Percentiles rank a stretch among this genome's conserved stretches.
Conservation (phyloP, 2,329 filamentous ascomycete genomes). For the Apiospora rasikravindrae region DNA sequence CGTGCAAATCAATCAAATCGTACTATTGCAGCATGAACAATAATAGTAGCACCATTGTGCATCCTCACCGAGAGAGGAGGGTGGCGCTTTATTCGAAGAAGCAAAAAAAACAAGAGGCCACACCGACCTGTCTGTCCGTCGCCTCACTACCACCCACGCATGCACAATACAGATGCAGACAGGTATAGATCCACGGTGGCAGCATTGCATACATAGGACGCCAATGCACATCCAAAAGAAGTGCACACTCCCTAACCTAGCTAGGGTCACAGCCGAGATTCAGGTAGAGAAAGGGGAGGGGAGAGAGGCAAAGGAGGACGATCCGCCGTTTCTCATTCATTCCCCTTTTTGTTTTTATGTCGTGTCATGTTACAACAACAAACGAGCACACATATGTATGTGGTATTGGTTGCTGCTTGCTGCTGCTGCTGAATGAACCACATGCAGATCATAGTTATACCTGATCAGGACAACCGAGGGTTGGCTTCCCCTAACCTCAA, state of each 20-base stretch:
- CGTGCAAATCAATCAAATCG: too few species aligned
- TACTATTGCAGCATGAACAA: too few species aligned
- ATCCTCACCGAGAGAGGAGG: not conserved
- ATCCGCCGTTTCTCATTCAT: not conserved
- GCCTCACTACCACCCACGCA: not conserved
- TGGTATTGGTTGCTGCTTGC: not conserved
- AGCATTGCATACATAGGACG: too few species aligned
- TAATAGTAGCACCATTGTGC: too few species aligned
- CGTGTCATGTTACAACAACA: too few species aligned
- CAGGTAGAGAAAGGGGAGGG: not conserved
- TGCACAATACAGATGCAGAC: not conserved
- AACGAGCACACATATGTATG: too few species aligned
- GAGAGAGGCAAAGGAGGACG: not conserved
- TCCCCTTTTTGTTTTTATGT: not conserved
- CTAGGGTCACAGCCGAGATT: not conserved
- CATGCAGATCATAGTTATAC: not conserved
- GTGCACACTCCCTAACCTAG: too few species aligned
- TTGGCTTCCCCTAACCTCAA: too few species aligned
- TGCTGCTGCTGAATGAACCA: not conserved
- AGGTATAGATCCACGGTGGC: too few species aligned
- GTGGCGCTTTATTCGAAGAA: too few species aligned
- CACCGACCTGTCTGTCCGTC: not conserved
- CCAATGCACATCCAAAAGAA: not conserved
- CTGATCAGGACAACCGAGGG: not conserved
- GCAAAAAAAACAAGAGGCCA: too few species aligned